A percentile compares a stretch with the other conserved stretches of the same genome.
Evolutionary conservation across 2,329 filamentous ascomycete genomes (phyloP).

Genomic region (Neonectria punicea): DNA sequence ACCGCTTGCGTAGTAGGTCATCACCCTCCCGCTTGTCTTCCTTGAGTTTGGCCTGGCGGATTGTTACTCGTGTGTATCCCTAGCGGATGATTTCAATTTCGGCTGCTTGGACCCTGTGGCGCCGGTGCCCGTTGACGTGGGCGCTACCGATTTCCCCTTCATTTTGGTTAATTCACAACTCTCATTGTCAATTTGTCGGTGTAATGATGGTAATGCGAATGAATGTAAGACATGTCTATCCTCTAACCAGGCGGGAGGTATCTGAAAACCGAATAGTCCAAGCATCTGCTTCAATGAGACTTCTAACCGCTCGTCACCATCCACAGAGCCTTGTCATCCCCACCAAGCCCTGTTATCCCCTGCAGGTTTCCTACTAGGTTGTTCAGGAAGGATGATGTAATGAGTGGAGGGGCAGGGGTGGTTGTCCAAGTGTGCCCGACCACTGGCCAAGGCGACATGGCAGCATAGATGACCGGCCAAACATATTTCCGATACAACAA

Average conservation of each 20-base stretch:
- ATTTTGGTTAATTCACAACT: neutral
- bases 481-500: neutral
- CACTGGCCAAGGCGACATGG: neutral
- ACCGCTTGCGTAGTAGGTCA: neutral
- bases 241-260: too few relatives aligned
- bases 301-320: neutral
- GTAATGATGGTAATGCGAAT: neutral
- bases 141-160: conserved; percentile 17
- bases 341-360: conserved; percentile 11
- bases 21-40: neutral
- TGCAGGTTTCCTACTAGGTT: neutral
- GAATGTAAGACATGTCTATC: neutral
- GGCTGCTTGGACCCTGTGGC: conserved; percentile 37
- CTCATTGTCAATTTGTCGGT: neutral
- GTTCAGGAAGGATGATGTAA: conserved; percentile 20
- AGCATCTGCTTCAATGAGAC: neutral
- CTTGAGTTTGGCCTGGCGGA: conserved; percentile 2
- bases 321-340: neutral
- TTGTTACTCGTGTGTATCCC: conserved; percentile 2
- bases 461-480: neutral
- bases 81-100: conserved; percentile 33
- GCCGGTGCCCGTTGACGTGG: conserved; percentile 27
- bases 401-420: conserved; percentile 18
- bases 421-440: neutral
- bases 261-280: neutral